Percentiles rank a stretch among this genome's conserved stretches.
Conservation (phyloP, 495 filamentous ascomycete species). For the Astrothelium macrocarpum region DNA sequence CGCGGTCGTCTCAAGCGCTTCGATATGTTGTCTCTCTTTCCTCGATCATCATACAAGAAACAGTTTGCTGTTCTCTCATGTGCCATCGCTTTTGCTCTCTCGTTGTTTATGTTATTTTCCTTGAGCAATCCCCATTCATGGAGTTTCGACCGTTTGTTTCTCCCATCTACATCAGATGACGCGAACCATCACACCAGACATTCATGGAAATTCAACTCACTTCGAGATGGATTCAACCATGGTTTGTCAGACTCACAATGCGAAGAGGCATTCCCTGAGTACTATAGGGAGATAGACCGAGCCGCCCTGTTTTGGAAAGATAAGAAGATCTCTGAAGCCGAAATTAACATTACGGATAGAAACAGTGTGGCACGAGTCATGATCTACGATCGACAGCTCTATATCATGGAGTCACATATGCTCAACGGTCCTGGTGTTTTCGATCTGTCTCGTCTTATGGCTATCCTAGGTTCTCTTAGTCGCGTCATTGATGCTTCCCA, state of each 20-base stretch:
- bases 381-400: conserved; percentile 18
- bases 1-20: too few species aligned
- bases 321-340: background rate
- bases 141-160: too few species aligned
- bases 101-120: too few species aligned
- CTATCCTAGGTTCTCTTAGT: conserved; percentile 17
- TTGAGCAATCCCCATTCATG: too few species aligned
- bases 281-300: conserved; percentile 20
- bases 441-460: conserved; percentile 15
- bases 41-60: too few species aligned
- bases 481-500: conserved; percentile 16
- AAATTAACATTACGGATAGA: background rate
- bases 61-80: too few species aligned
- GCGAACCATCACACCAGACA: background rate
- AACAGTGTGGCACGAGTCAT: conserved; percentile 19
- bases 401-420: conserved; percentile 14
- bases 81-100: too few species aligned
- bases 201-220: conserved; percentile 16
- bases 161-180: too few species aligned
- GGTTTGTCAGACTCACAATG: conserved; percentile 21
- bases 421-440: background rate
- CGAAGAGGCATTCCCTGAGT: conserved; percentile 18
- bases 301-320: conserved; percentile 15
- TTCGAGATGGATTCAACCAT: conserved; percentile 15
- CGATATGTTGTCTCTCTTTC: too few species aligned